Base-by-base conservation (phyloP, 768 basidiomycete genomes). In the Rhodotorula taiwanensis region DNA sequence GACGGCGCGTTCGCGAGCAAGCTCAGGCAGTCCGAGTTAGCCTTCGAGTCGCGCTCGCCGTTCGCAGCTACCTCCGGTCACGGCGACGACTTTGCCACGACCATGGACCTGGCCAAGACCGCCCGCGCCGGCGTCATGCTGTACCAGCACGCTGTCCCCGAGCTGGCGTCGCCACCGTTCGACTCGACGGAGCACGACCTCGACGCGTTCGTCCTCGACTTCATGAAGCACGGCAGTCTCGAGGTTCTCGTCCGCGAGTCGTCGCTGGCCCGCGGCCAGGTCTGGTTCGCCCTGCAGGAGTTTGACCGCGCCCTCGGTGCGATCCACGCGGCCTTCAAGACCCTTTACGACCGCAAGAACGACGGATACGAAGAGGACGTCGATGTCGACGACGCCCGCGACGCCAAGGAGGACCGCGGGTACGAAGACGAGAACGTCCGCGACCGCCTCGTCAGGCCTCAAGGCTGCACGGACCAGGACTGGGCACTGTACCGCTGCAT, bases 51-150 rank as follows among this genome's bases (percentile, higher is more conserved):
- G 33, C 81, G 85, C 14, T 87, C 86, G 1, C 68, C 77, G 9
- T 87, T 86, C 66, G 84, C 83, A 11, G 83, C 86, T 0, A 84
- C 80, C 59, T 87, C 86, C 0, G 86, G 86, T 0, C 83, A 84
- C 56, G 79, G 73, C 33, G 86, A 87, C 70, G 58, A 66, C 2
- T 86, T 85, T 68, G 44, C 62, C 8, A 80, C 76, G 34, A 76
- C 86, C 16, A 62, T 74, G 3, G 84, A 87, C 65, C 77, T 88
- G 14, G 75, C 77, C 2, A 75, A 74, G 15, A 83, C 84, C 0
- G 78, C 78, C 0, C 78, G 86, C 30, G 72, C 71, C 11, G 84
- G 84, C 0, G 67, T 88, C 25, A 77, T 80, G 57, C 73, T 87
- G 10, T 81, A 83, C 70, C 79, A 80, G 67, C 79, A 85, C 70